Conservation (phyloP, 257 asterid genomes). For the Plectranthus barbatus region DNA sequence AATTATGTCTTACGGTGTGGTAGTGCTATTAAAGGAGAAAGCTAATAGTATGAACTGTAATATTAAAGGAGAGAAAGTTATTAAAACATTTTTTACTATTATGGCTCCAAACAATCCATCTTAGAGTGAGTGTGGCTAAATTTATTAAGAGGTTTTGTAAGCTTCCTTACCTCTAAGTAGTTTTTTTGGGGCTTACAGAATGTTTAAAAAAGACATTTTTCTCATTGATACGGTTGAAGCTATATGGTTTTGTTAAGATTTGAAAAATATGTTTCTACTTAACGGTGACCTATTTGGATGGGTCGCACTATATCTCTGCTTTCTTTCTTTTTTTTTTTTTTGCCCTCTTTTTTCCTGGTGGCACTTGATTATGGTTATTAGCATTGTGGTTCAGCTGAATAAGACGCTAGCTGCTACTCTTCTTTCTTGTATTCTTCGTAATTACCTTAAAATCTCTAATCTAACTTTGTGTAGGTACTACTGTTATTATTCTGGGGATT, state of each 20-base stretch:
- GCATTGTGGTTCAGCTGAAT: not conserved
- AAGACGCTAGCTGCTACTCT: not conserved
- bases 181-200: not conserved
- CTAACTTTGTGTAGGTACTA: constrained; percentile 47
- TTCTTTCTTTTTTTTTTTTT: not conserved
- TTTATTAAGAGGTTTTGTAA: not conserved
- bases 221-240: not conserved
- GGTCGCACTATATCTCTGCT: not conserved
- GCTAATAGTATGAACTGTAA: not conserved
- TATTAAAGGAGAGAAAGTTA: not conserved
- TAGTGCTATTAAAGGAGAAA: not conserved
- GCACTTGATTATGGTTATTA: not conserved
- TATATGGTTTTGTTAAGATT: not conserved
- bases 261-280: not conserved
- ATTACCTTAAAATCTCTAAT: constrained; percentile 14
- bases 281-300: not conserved
- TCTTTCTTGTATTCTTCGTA: not conserved
- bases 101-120: not conserved
- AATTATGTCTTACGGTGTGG: not conserved
- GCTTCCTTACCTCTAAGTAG: not conserved
- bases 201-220: not conserved
- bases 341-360: too few relatives aligned
- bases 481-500: constrained; percentile 78
- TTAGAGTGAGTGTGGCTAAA: not conserved
- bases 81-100: not conserved